Evolutionary conservation across 2,329 filamentous ascomycete genomes (phyloP).

Genomic region (Alternaria incomplexa): DNA sequence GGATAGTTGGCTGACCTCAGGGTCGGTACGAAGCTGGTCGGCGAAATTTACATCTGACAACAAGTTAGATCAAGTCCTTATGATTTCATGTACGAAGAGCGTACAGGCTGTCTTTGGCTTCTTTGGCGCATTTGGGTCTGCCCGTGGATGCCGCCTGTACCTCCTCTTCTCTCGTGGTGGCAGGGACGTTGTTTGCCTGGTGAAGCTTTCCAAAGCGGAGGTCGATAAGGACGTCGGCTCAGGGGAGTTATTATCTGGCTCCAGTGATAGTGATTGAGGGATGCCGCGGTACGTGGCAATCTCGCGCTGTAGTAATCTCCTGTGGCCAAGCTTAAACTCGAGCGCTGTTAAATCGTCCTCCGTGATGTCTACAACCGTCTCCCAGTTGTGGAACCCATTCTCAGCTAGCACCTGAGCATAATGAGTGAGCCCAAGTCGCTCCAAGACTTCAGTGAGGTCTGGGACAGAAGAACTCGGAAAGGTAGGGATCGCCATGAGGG

Average conservation of each 20-base stretch:
- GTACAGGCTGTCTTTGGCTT: conserved; percentile 51
- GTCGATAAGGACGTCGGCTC: conserved; percentile 36
- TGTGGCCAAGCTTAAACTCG: conserved; percentile 50
- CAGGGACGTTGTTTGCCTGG: conserved; percentile 29
- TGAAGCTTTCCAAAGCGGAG: conserved; percentile 36
- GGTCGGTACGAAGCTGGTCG: conserved; percentile 46
- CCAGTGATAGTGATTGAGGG: conserved; percentile 34
- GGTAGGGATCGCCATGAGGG: conserved; percentile 37
- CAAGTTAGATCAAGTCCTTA: conserved; percentile 11
- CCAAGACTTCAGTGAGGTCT: conserved; percentile 37
- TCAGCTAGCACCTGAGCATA: conserved; percentile 38
- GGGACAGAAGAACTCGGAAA: conserved; percentile 24
- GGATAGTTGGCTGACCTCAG: conserved; percentile 42
- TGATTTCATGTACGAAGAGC: conserved; percentile 1
- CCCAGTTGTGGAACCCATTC: conserved; percentile 49
- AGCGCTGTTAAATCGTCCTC: conserved; percentile 47
- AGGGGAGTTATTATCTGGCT: conserved; percentile 22
- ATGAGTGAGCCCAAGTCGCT: conserved; percentile 36
- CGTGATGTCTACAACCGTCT: conserved; percentile 49
- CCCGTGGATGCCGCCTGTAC: conserved; percentile 47
- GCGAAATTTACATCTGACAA: conserved; percentile 50
- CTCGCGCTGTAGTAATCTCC: conserved; percentile 47
- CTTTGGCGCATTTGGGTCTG: conserved; percentile 47
- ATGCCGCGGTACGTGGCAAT: conserved; percentile 47
- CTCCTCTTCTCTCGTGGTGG: conserved; percentile 43